These are phyloP conservation scores for Jamesozyma piceae DNA, from an alignment of 805 yeast genomes.

Conservation along the genomic window DNA sequence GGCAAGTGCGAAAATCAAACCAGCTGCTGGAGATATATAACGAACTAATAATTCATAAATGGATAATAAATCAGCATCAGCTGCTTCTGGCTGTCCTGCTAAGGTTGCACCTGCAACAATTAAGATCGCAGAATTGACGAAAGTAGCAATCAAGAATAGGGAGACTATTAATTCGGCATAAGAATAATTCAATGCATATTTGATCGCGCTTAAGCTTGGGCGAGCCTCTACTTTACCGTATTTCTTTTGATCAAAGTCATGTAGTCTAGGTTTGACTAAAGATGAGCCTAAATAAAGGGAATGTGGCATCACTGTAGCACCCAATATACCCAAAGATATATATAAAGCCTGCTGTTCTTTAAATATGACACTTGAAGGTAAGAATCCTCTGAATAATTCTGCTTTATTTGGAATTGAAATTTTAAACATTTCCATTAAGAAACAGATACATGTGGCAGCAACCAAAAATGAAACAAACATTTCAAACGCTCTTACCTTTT, in stretches of 20 bases:
- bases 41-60: constrained; percentile 61
- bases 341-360: constrained; percentile 65
- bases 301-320: constrained; percentile 96
- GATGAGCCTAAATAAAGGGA: constrained; percentile 79
- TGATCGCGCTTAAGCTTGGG: constrained; percentile 75
- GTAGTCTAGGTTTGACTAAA: constrained; percentile 73
- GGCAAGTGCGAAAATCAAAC: constrained; percentile 80
- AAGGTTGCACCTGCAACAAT: constrained; percentile 89
- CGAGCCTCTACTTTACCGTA: constrained; percentile 42
- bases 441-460: constrained; percentile 64
- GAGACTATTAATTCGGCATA: constrained; percentile 78
- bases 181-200: constrained; percentile 69
- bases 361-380: constrained; percentile 54
- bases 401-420: constrained; percentile 45
- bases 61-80: constrained; percentile 73
- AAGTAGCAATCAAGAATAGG: constrained; percentile 78
- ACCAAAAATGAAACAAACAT: constrained; percentile 64
- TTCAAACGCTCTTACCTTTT: constrained; percentile 69
- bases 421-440: constrained; percentile 56
- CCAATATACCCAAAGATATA: constrained; percentile 72
- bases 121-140: constrained; percentile 81
- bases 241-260: constrained; percentile 58
- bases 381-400: constrained; percentile 53
- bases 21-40: constrained; percentile 78
- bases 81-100: constrained; percentile 52